These are phyloP conservation scores for Solanum arcanum DNA, from an alignment of 257 asterid species.

Conservation along the genomic window DNA sequence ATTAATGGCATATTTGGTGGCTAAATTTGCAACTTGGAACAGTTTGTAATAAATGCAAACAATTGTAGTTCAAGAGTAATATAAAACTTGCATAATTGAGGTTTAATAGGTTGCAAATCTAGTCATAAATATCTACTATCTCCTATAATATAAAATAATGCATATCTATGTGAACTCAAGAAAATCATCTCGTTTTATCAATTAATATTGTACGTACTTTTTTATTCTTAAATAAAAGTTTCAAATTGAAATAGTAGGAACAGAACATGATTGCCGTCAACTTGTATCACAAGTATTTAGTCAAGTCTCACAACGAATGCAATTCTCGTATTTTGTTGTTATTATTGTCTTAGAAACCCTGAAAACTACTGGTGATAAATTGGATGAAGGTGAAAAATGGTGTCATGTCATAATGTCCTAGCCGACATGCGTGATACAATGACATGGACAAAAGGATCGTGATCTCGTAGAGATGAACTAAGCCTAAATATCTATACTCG, in stretches of 20 bases:
- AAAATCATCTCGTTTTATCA: neutral
- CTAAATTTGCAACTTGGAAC: neutral
- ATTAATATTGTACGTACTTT: neutral
- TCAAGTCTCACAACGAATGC: neutral
- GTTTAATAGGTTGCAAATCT: neutral
- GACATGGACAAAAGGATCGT: too few relatives aligned
- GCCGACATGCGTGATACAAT: neutral
- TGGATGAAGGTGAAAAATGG: neutral
- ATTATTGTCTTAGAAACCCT: neutral
- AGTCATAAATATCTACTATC: neutral
- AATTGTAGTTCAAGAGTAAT: neutral
- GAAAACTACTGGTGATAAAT: neutral
- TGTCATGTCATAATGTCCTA: neutral
- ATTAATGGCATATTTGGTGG: neutral
- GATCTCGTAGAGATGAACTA: neutral
- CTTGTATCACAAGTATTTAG: neutral
- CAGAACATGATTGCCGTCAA: neutral
- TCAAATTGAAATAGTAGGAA: neutral
- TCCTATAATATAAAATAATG: neutral
- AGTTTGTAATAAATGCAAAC: neutral
- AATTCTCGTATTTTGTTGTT: neutral
- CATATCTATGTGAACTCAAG: neutral
- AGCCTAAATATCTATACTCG: neutral
- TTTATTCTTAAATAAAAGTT: neutral
- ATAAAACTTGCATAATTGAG: neutral